Evolutionary conservation across 176 grass and related monocot genomes (phyloP).

Genomic region (Ampelocalamus luodianensis): DNA sequence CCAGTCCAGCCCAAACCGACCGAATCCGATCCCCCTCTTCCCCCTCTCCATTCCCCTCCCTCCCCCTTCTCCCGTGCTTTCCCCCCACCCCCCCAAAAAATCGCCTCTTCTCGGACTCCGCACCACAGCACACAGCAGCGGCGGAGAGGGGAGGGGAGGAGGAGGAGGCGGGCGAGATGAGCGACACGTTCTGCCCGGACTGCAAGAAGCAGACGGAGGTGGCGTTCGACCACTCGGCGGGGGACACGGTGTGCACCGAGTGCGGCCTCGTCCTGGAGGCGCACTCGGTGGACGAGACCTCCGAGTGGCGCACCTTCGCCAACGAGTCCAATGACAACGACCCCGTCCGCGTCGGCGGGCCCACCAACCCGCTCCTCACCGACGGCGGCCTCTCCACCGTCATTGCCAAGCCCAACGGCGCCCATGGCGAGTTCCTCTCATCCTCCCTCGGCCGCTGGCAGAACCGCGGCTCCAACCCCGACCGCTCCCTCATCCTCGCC

Average conservation of each 20-base stretch:
- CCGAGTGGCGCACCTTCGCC: conserved; percentile 91
- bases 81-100: neutral
- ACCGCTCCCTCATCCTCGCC: conserved; percentile 79
- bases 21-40: neutral
- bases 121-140: neutral
- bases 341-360: conserved; percentile 80
- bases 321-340: conserved; percentile 92
- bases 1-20: conserved; percentile 12
- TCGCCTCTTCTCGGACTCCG: neutral
- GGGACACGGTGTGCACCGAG: conserved; percentile 90
- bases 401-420: conserved; percentile 87
- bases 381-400: conserved; percentile 85
- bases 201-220: conserved; percentile 90
- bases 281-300: conserved; percentile 89
- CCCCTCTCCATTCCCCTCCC: neutral
- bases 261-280: conserved; percentile 90
- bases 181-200: conserved; percentile 81
- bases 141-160: neutral
- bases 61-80: neutral
- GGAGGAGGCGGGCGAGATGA: conserved; percentile 46
- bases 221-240: conserved; percentile 89
- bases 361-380: conserved; percentile 74
- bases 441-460: conserved; percentile 79
- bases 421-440: conserved; percentile 68
- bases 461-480: conserved; percentile 79